Conservation (phyloP, 2,329 filamentous ascomycete species). For the Chrysoporthe austroafricana region DNA sequence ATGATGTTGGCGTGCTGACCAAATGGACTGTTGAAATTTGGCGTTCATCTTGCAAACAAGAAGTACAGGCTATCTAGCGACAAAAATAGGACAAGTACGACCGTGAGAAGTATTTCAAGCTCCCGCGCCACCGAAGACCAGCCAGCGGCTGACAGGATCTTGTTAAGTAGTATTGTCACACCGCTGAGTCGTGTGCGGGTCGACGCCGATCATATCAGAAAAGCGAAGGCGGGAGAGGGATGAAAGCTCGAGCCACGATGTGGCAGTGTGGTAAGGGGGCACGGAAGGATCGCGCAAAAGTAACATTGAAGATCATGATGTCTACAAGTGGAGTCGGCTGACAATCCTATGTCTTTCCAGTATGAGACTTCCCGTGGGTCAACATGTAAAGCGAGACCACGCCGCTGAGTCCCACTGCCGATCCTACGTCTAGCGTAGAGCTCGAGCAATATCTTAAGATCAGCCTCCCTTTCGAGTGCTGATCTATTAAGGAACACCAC, state of each 20-base stretch:
- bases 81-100: background rate
- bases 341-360: background rate
- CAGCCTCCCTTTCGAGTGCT: constrained; percentile 3
- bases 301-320: constrained; percentile 5
- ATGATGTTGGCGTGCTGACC: background rate
- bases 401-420: background rate
- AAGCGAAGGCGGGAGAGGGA: background rate
- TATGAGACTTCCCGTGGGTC: background rate
- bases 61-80: background rate
- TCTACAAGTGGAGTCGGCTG: background rate
- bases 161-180: background rate
- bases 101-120: background rate
- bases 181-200: constrained; percentile 10
- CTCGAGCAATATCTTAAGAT: background rate
- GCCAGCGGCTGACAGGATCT: background rate
- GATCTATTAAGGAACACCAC: background rate
- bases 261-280: background rate
- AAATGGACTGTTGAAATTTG: background rate
- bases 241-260: constrained; percentile 7
- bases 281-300: background rate
- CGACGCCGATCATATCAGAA: constrained; percentile 11
- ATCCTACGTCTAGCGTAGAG: background rate
- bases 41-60: background rate
- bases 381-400: background rate
- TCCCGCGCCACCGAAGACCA: background rate